phyloP scores from a whole-genome alignment of 345 rosid genomes.

The Carallia pectinifolia region DNA sequence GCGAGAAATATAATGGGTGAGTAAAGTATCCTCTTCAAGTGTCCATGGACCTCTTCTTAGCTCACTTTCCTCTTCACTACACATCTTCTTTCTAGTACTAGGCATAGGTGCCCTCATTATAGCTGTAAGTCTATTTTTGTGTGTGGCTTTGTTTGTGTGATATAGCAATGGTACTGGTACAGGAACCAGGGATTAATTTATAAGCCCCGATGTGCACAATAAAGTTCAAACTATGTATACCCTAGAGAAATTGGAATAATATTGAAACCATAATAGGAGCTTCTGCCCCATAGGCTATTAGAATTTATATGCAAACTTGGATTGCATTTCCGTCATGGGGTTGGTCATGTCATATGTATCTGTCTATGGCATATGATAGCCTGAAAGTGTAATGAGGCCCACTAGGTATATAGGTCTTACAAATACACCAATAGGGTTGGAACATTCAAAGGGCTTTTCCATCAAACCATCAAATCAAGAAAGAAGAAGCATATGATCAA shows the following conservation, averaged over 20 bases:
- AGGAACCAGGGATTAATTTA: constrained; percentile 7
- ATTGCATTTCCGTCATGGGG: constrained; percentile 12
- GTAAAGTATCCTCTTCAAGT: constrained; percentile 85
- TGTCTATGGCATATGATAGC: not conserved
- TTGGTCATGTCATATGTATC: not conserved
- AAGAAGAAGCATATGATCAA: constrained; percentile 9
- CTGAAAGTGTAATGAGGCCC: not conserved
- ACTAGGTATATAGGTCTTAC: not conserved
- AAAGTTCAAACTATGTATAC: not conserved
- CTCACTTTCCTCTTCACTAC: constrained; percentile 54
- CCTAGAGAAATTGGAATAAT: constrained; percentile 5
- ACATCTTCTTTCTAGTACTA: constrained; percentile 21
- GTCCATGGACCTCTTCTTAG: constrained; percentile 93
- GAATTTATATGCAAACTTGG: constrained; percentile 26
- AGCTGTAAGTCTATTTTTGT: constrained; percentile 10
- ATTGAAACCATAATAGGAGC: constrained; percentile 1
- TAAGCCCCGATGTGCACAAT: constrained; percentile 1
- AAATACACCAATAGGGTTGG: constrained; percentile 10
- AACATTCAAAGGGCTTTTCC: constrained; percentile 38
- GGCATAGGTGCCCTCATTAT: constrained; percentile 14
- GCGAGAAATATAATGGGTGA: constrained; percentile 74
- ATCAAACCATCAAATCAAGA: constrained; percentile 20
- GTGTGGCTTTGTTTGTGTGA: not conserved
- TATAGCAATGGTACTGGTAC: not conserved
- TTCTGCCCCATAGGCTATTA: constrained; percentile 10